A percentile compares a stretch with the other conserved stretches of the same genome.
Conservation (phyloP, 345 rosid genomes). For the Citrus trifoliata region DNA sequence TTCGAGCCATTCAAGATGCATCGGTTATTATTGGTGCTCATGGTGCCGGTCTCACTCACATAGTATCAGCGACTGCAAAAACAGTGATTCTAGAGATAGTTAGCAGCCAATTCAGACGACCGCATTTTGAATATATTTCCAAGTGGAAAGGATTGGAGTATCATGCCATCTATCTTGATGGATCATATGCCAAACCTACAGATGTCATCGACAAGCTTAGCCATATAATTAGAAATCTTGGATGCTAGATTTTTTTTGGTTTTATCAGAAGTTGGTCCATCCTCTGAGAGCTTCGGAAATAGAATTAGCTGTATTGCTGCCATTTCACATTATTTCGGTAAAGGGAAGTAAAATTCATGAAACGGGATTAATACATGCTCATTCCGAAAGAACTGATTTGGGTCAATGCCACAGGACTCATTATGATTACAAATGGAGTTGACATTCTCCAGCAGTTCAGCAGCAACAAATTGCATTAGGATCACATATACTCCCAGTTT, state of each 20-base stretch:
- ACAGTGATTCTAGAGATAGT: conserved; percentile 83
- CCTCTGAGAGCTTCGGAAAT: neutral
- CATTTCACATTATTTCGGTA: neutral
- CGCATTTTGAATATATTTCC: conserved; percentile 79
- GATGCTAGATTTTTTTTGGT: conserved; percentile 39
- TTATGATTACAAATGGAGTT: neutral
- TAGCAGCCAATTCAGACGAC: conserved; percentile 59
- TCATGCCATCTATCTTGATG: conserved; percentile 68
- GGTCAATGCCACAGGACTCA: neutral
- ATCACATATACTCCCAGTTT: neutral
- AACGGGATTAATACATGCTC: neutral
- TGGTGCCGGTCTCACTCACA: conserved; percentile 95
- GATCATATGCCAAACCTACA: conserved; percentile 53
- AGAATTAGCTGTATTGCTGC: neutral
- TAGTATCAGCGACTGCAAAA: conserved; percentile 76
- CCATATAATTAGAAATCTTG: conserved; percentile 48
- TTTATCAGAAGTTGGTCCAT: neutral
- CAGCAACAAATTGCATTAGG: neutral
- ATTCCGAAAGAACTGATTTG: neutral
- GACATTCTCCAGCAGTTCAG: neutral
- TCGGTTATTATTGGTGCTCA: conserved; percentile 94
- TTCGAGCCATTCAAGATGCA: conserved; percentile 82
- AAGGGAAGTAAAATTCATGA: neutral
- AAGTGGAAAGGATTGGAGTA: conserved; percentile 94
- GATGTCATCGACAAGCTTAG: conserved; percentile 51